phyloP scores from a whole-genome alignment of 768 basidiomycete genomes.

The Leccinum imitatum region DNA sequence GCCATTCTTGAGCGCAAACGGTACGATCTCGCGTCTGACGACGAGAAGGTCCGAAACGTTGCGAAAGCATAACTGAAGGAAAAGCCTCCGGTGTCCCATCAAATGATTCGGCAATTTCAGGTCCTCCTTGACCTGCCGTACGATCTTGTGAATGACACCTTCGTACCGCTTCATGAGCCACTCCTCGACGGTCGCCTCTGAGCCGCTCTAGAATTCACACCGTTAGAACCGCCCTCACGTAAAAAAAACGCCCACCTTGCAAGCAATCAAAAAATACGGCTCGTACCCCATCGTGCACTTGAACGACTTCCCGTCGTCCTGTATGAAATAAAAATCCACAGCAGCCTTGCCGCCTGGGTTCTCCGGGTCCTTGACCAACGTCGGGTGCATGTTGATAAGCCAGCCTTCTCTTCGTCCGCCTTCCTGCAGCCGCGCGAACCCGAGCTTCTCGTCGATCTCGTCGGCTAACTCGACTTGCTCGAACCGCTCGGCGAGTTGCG shows the following conservation, averaged over 20 bases:
- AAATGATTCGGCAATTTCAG: slow-evolving; percentile 95
- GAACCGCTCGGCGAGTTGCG: slow-evolving; percentile 80
- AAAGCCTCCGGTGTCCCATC: slow-evolving; percentile 88
- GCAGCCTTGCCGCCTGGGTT: slow-evolving; percentile 84
- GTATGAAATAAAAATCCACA: slow-evolving; percentile 96
- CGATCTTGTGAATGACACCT: slow-evolving; percentile 75
- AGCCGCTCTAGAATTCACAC: slow-evolving; percentile 56
- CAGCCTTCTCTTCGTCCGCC: slow-evolving; percentile 82
- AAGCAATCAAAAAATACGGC: slow-evolving; percentile 91
- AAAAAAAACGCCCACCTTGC: slow-evolving; percentile 58
- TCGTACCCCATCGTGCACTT: slow-evolving; percentile 92
- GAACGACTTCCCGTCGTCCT: slow-evolving; percentile 96
- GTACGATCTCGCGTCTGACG: slow-evolving; percentile 85
- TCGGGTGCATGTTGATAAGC: slow-evolving; percentile 99
- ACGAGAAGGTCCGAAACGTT: slow-evolving; percentile 91
- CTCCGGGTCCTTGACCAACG: slow-evolving; percentile 81
- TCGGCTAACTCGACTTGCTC: slow-evolving; percentile 74
- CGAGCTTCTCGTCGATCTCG: slow-evolving; percentile 92
- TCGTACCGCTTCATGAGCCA: slow-evolving; percentile 95
- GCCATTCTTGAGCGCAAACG: slow-evolving; percentile 85
- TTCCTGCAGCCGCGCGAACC: slow-evolving; percentile 80
- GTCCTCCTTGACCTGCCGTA: slow-evolving; percentile 87
- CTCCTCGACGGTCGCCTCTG: slow-evolving; percentile 89
- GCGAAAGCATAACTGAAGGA: slow-evolving; percentile 85
- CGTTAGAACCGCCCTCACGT: slow-evolving; percentile 4